Base-by-base conservation (phyloP, 2,329 filamentous ascomycete species). In the Epichloe typhina region DNA sequence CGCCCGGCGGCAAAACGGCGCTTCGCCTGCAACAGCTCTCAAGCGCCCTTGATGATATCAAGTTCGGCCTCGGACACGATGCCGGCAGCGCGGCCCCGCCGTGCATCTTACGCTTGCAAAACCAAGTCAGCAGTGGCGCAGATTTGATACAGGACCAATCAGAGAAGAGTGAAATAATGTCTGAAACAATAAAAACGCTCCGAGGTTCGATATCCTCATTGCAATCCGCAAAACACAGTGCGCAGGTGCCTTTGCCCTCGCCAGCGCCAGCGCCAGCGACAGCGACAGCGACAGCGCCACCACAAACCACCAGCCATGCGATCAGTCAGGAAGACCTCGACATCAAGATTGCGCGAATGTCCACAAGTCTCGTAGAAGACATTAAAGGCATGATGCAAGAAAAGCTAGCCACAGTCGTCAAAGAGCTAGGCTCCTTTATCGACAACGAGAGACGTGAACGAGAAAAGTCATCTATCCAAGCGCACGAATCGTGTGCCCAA, bases 381-480 rank as follows among this genome's bases (percentile, higher is more conserved):
- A 19, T 38, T 1, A 47, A 46, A 6, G 31, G n/a, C 49, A 46
- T 31, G 26, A 50, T 51, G 47, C 44, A 57, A 19, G 47, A 46
- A 4, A 31, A 47, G 13, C 31, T 61, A 9, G 52, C 39, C n/a
- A 40, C 42, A 2, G 44, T 49, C 13, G 13, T 45, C 6, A 31
- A 21, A 5, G 52, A 47, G 3, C 42, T 64, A 6, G 54, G 55
- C 6, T n/a, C 17, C 4, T 53, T 58, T 6, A 48, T 65, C 6
- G 54, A 61, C 12, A 46, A 51, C 9, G 61, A 60, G 41, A 55
- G 55, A 35, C 7, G 21, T 2, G 41, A 42, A 31, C 52, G 54
- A 31, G 47, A 53, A 17, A 33, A 50, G 17, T 23, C 57, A 6
- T 33, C 35, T 2, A 17, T n/a, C 11, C 39, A 42, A 11, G 45